phyloP scores from a whole-genome alignment of 2,329 filamentous ascomycete genomes.

The Aspergillus hiratsukae region DNA sequence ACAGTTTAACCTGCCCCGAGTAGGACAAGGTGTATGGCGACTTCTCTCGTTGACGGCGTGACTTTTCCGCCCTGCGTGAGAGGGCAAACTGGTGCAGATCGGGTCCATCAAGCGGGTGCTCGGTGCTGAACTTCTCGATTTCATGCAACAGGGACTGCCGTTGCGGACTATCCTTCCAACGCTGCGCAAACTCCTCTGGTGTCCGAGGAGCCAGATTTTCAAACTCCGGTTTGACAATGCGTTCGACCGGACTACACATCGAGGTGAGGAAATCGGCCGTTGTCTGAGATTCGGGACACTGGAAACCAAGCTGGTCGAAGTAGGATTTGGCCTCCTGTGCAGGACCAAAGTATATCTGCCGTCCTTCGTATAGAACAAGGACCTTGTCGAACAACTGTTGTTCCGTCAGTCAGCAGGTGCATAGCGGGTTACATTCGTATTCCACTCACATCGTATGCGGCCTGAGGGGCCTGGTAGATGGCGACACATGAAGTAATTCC shows the following conservation, averaged over 20 bases:
- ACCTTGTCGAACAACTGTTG: conserved; percentile 60
- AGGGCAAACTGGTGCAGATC: conserved; percentile 28
- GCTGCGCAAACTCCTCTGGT: conserved; percentile 59
- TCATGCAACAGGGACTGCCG: conserved; percentile 32
- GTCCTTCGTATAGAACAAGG: conserved; percentile 64
- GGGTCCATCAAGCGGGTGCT: conserved; percentile 33
- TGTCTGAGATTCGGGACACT: conserved; percentile 61
- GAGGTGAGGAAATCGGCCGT: conserved; percentile 65
- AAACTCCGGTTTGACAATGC: conserved; percentile 52
- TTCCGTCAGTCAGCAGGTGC: background rate
- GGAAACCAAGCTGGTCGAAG: conserved; percentile 64
- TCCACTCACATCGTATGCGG: conserved; percentile 25
- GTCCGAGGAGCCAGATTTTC: conserved; percentile 61
- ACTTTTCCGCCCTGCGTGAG: conserved; percentile 32
- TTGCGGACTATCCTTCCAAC: conserved; percentile 50
- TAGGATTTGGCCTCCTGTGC: conserved; percentile 54
- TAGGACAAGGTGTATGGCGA: conserved; percentile 81
- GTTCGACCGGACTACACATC: conserved; percentile 59
- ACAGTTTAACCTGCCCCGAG: conserved; percentile 67
- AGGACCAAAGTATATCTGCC: conserved; percentile 68
- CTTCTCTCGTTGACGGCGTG: conserved; percentile 50
- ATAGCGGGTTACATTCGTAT: background rate
- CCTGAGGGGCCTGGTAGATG: conserved; percentile 45
- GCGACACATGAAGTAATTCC: conserved; percentile 45
- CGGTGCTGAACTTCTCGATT: conserved; percentile 26